These are phyloP conservation scores for Russula olivacea DNA, from an alignment of 768 basidiomycete species.

Conservation along the genomic window DNA sequence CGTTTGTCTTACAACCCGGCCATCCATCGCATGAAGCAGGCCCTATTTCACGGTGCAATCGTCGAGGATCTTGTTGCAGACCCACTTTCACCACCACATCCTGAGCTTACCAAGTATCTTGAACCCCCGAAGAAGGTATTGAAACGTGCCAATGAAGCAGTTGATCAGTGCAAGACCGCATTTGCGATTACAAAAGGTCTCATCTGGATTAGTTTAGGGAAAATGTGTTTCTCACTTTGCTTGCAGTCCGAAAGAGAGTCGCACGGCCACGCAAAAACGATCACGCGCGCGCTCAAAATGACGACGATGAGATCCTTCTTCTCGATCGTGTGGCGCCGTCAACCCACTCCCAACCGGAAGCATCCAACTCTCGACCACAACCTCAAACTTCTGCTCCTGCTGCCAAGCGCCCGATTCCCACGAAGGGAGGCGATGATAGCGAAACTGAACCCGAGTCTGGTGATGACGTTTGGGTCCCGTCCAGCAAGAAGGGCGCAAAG, in stretches of 20 bases:
- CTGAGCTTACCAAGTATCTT: conserved; percentile 78
- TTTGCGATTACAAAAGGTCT: conserved; percentile 79
- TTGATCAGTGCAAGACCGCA: conserved; percentile 53
- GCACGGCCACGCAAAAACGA: conserved; percentile 53
- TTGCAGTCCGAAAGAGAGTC: conserved; percentile 58
- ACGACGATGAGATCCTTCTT: conserved; percentile 32
- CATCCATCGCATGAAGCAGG: conserved; percentile 88
- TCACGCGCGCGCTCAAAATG: conserved; percentile 56
- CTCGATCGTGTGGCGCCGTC: conserved; percentile 18
- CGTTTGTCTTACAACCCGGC: conserved; percentile 80
- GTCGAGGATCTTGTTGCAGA: conserved; percentile 64
- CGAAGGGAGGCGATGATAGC: conserved; percentile 35
- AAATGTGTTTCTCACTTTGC: neutral
- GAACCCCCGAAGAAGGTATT: conserved; percentile 65
- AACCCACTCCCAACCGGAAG: conserved; percentile 29
- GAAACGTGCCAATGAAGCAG: conserved; percentile 49
- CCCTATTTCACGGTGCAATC: conserved; percentile 82
- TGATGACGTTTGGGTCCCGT: conserved; percentile 33
- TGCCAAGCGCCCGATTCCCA: conserved; percentile 27
- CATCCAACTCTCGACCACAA: conserved; percentile 19
- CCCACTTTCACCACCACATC: conserved; percentile 82
- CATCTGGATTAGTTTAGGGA: conserved; percentile 15
- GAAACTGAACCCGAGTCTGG: conserved; percentile 51
- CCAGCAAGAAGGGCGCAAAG: conserved; percentile 23
- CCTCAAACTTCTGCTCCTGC: conserved; percentile 5